Percentiles rank a stretch among this genome's conserved stretches.
Evolutionary conservation across 2,329 filamentous ascomycete species (phyloP).

Genomic region (Endoconidiophora laricicola): DNA sequence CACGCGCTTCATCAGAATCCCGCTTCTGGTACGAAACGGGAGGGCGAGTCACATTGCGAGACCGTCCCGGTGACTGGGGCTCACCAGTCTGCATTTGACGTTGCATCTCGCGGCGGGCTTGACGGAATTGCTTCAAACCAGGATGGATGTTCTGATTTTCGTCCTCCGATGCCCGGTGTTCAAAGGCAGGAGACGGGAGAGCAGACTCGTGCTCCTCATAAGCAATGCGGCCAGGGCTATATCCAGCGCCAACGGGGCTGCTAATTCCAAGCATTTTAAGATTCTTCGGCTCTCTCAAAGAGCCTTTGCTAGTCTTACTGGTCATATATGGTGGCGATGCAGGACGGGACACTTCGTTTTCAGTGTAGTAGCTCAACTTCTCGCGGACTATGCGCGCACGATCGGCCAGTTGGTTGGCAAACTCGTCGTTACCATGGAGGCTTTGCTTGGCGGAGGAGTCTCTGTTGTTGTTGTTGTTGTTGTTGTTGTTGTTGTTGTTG

Average conservation of each 20-base stretch:
- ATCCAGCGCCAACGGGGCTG: slow-evolving; percentile 24
- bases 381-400: slow-evolving; percentile 57
- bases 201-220: slow-evolving; percentile 18
- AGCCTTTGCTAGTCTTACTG: slow-evolving; percentile 50
- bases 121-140: slow-evolving; percentile 39
- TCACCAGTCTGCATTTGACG: slow-evolving; percentile 30
- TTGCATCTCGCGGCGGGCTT: slow-evolving; percentile 40
- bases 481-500: not conserved
- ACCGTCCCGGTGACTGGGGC: slow-evolving; percentile 29
- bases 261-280: slow-evolving; percentile 45
- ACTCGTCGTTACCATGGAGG: slow-evolving; percentile 36
- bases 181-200: slow-evolving; percentile 11
- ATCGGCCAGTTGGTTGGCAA: slow-evolving; percentile 55
- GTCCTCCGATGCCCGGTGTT: slow-evolving; percentile 20
- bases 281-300: slow-evolving; percentile 41
- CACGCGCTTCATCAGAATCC: slow-evolving; percentile 16
- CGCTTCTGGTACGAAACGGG: slow-evolving; percentile 27
- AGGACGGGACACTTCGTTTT: slow-evolving; percentile 31
- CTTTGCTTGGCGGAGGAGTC: not conserved
- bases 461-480: not conserved
- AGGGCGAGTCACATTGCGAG: slow-evolving; percentile 28
- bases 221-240: slow-evolving; percentile 19
- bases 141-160: slow-evolving; percentile 28
- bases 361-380: slow-evolving; percentile 51
- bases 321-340: slow-evolving; percentile 32